phyloP scores from a whole-genome alignment of 306 rosid species.

The Fragaria nilgerrensis region DNA sequence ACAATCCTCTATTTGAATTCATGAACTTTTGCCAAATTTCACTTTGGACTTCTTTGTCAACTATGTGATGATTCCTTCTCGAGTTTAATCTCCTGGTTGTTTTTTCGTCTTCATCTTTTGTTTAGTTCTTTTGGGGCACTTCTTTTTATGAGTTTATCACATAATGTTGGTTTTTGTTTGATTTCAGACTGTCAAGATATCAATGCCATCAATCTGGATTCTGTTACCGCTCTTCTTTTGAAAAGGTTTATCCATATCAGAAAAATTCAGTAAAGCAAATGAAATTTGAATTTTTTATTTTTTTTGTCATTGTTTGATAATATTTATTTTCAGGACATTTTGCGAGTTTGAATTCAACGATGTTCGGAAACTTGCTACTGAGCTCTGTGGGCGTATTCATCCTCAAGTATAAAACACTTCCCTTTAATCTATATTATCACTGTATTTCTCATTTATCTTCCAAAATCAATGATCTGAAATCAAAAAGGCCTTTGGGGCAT shows the following conservation, averaged over 20 bases:
- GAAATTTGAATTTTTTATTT: constrained; percentile 10
- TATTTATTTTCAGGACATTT: constrained; percentile 58
- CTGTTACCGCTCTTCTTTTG: constrained; percentile 56
- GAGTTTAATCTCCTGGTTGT: not conserved
- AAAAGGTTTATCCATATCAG: constrained; percentile 42
- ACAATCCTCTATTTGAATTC: not conserved
- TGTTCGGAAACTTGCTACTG: constrained; percentile 86
- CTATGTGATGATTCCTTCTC: not conserved
- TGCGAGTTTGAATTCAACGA: constrained; percentile 74
- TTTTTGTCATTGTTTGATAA: not conserved
- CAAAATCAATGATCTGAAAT: constrained; percentile 3
- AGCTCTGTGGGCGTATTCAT: constrained; percentile 91
- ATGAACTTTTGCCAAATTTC: not conserved
- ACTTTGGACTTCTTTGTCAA: not conserved
- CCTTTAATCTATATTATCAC: not conserved
- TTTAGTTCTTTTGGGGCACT: not conserved
- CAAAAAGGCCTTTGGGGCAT: not conserved
- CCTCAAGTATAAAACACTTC: constrained; percentile 52
- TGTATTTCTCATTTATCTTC: not conserved
- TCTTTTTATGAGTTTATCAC: not conserved
- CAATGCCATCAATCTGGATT: constrained; percentile 35
- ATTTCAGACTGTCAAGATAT: constrained; percentile 39
- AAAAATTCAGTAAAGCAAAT: constrained; percentile 22
- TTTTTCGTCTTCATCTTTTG: not conserved
- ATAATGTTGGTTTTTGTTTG: constrained; percentile 12